A percentile compares a stretch with the other conserved stretches of the same genome.
phyloP scores from a whole-genome alignment of 257 asterid species.

The Paraleonurus japonicus region DNA sequence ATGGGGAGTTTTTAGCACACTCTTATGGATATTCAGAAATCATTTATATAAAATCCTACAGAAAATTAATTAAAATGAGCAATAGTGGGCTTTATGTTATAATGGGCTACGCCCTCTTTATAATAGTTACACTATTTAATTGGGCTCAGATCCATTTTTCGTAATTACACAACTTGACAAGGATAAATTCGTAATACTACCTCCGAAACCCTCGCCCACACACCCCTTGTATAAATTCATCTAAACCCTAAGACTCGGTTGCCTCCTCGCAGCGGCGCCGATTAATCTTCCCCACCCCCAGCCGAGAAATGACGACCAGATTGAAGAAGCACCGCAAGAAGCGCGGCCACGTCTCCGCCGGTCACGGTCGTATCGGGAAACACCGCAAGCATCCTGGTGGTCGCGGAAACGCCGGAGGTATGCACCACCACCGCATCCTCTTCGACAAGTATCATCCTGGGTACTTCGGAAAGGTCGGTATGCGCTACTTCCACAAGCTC shows the following conservation, averaged over 20 bases:
- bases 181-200: slow-evolving; percentile 22
- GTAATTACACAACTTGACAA: neutral
- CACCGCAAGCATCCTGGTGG: slow-evolving; percentile 87
- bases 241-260: slow-evolving; percentile 31
- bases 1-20: too few relatives aligned
- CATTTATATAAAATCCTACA: too few relatives aligned
- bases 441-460: slow-evolving; percentile 81
- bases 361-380: slow-evolving; percentile 74
- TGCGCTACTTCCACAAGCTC: slow-evolving; percentile 64
- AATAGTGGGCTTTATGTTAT: neutral
- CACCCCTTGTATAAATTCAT: slow-evolving; percentile 22
- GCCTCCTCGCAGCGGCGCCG: slow-evolving; percentile 25
- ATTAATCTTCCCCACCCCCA: neutral
- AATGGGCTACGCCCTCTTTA: neutral
- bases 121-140: neutral
- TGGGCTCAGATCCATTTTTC: neutral
- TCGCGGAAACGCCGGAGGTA: slow-evolving; percentile 78
- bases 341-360: slow-evolving; percentile 85
- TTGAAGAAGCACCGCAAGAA: slow-evolving; percentile 79
- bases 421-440: slow-evolving; percentile 82
- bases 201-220: slow-evolving; percentile 21
- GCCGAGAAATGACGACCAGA: slow-evolving; percentile 57
- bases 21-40: too few relatives aligned
- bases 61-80: neutral
- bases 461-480: slow-evolving; percentile 73